Evolutionary conservation across 345 rosid species (phyloP), one percentile per base, ranked within the genome.

Genomic region (Mallotus nudiflorus): DNA sequence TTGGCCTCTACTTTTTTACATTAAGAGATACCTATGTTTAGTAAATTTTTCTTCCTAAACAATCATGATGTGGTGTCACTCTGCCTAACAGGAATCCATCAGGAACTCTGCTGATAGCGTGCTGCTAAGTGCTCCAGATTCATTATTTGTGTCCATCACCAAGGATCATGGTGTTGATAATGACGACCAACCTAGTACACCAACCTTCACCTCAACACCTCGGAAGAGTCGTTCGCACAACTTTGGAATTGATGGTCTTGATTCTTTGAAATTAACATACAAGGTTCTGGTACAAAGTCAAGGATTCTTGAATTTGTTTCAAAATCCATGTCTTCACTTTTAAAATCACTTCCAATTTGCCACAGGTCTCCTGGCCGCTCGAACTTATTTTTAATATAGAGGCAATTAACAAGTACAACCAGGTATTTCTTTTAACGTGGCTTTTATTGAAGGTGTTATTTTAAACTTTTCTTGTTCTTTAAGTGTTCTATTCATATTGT

Each of bases 311-410:
- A 54, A 39, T 24, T 67, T 71, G 6, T 40, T 13, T 69, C 51
- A 40, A 66, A 69, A 19, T 33, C 44, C 65, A 65, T 50, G 18
- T 72, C 58, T 28, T 64, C 27, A 60, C 73, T 56, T 56, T 39
- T 60, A 18, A 29, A 58, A 45, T 74, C 61, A 44, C 57, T 53
- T 62, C 57, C 53, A 59, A 37, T 74, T 28, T 60, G 28, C 61
- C 65, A 56, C 87, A 94, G 98, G 97, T 92, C 62, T 83, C 98
- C 71, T 95, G 99, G 99, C 99, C 99, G 12, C 96, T 95, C 75
- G 97, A 92, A 83, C 96, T 95, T 75, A 92, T 92, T 75, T 98
- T 92, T 62, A 90, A 90, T 76, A 50, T 79, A 42, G 99, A 92
- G 79, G 88, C 94, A 61, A 95, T 92, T 73, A 92, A 87, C 81